Percentiles rank a stretch among this genome's conserved stretches.
These are phyloP conservation scores for Prunella vulgaris DNA, from an alignment of 257 asterid species.

Conservation along the genomic window DNA sequence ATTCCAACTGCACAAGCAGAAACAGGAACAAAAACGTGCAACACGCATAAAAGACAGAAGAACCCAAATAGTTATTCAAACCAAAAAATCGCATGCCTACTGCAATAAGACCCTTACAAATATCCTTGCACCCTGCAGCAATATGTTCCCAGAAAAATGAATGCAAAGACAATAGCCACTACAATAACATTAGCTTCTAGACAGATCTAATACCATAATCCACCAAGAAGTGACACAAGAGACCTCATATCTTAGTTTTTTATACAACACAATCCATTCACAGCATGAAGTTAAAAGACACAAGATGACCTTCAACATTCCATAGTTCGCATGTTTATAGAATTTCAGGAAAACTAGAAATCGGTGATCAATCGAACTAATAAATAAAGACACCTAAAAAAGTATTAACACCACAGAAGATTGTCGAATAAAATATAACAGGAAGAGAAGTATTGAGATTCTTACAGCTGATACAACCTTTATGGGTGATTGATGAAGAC, in stretches of 20 bases:
- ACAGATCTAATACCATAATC: conserved; percentile 1
- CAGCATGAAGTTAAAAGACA: neutral
- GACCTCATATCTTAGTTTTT: neutral
- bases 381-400: neutral
- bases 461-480: conserved; percentile 77
- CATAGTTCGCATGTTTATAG: neutral
- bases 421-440: neutral
- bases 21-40: neutral
- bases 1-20: neutral
- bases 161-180: neutral
- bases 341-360: neutral
- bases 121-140: neutral
- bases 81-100: neutral
- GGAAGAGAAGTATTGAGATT: conserved; percentile 24
- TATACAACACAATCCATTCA: neutral
- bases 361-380: too few relatives aligned
- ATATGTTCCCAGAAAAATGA: neutral
- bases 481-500: conserved; percentile 82
- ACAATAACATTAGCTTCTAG: neutral
- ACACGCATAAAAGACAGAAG: neutral
- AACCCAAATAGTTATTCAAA: neutral
- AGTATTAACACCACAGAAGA: neutral
- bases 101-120: neutral
- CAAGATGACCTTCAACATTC: neutral
- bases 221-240: neutral